Conservation (phyloP, 768 basidiomycete genomes). For the Tylopilus rubrobrunneus region DNA sequence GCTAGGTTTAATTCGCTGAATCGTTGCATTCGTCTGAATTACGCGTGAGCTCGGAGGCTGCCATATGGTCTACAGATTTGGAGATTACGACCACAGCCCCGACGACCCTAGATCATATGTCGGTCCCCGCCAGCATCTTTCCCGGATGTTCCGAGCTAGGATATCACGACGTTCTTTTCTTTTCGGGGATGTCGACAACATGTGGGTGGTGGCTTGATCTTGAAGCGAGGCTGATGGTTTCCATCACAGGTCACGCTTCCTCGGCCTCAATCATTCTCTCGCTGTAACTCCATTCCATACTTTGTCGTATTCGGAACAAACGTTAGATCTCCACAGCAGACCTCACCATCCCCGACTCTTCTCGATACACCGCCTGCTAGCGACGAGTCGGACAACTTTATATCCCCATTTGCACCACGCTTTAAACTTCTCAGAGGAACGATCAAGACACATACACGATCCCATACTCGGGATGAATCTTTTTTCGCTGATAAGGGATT, state of each 20-base stretch:
- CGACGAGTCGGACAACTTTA: conserved; percentile 38
- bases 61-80: no score
- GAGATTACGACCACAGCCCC: no score
- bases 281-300: conserved; percentile 60
- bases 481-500: conserved; percentile 20
- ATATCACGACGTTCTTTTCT: no score
- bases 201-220: not conserved
- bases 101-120: no score
- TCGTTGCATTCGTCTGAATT: no score
- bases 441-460: conserved; percentile 19
- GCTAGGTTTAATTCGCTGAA: no score
- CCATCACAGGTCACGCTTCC: conserved; percentile 54
- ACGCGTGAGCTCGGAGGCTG: no score
- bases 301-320: conserved; percentile 71
- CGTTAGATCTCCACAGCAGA: conserved; percentile 44
- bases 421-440: conserved; percentile 31
- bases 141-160: no score
- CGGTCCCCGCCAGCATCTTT: no score
- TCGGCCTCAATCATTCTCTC: conserved; percentile 55
- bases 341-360: conserved; percentile 41
- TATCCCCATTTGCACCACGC: conserved; percentile 8
- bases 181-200: no score
- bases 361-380: conserved; percentile 47
- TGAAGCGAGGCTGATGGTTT: conserved; percentile 1
- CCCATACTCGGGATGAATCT: conserved; percentile 8